Evolutionary conservation across 2,329 filamentous ascomycete genomes (phyloP), one percentile per base, ranked within the genome.

Genomic region (Fusarium mexicanum): DNA sequence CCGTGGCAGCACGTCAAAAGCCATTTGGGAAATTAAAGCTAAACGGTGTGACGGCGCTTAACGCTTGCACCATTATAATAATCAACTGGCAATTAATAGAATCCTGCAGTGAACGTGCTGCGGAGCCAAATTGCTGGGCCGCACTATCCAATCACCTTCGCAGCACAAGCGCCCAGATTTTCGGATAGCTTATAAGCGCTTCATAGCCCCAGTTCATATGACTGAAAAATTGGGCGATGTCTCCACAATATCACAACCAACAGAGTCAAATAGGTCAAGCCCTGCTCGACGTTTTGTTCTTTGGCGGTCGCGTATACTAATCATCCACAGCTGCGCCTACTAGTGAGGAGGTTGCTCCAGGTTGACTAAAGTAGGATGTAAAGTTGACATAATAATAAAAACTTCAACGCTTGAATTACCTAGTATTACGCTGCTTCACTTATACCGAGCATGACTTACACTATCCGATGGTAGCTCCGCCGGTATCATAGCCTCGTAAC

Each of bases 41-140:
- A 0, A 38, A 10, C 6, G 1, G 4, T 6, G 16, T 29, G 18
- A 1, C 1, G 11, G 18, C 10, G 10, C 37, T 20, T 12, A 8
- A 38, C 4, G 1, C 8, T 38, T 38, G 14, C 29, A 29, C 8
- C 29, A 29, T 8, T 29, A 9, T 29, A 2, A 29, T 29, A 8
- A 29, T 29, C 26, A 29, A 6, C 6, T 29, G 26, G 8, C 37
- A 38, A 17, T 7, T 10, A 38, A 11, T 1, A 20, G 18, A 18
- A 20, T 24, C 5, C 6, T 13, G 0, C 17, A 3, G 35, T 24
- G 10, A 29, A 29, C 6, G 6, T 29, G 10, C 12, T 20, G 8
- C 4, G 2, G 24, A 22, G 17, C 35, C 9, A 54, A 12, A 31
- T 10, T 38, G 24, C 14, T 22, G 10, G 37, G 18, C 8, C 14